phyloP scores from a whole-genome alignment of 2,329 filamentous ascomycete species.

The Calonectria fujianensis region DNA sequence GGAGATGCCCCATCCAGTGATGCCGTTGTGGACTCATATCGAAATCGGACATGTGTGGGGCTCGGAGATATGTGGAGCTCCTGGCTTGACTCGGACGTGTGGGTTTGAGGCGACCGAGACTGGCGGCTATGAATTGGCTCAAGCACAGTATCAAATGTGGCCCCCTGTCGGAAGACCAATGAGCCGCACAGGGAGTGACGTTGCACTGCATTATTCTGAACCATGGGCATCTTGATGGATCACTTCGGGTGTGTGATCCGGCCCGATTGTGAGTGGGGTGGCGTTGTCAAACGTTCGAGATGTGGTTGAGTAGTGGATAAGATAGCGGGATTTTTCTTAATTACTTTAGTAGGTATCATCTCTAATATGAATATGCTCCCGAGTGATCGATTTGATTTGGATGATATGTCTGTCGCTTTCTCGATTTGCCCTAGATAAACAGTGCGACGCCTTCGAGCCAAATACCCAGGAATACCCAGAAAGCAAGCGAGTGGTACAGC shows the following conservation, averaged over 20 bases:
- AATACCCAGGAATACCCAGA: background rate
- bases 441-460: background rate
- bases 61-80: slow-evolving; percentile 10
- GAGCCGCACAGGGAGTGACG: background rate
- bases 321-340: background rate
- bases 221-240: background rate
- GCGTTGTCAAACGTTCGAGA: background rate
- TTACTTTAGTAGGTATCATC: background rate
- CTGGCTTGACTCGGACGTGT: background rate
- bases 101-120: background rate
- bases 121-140: background rate
- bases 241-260: background rate
- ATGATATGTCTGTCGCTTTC: background rate
- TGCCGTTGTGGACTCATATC: background rate
- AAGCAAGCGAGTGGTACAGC: background rate
- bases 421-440: background rate
- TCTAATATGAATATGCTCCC: background rate
- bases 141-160: background rate
- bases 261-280: background rate
- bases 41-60: slow-evolving; percentile 10
- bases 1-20: background rate
- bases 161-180: background rate
- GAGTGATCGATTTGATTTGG: too few relatives aligned
- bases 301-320: background rate
- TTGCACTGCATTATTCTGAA: background rate